Evolutionary conservation across 2,329 filamentous ascomycete genomes (phyloP).

Genomic region (Aspergillus sojae): DNA sequence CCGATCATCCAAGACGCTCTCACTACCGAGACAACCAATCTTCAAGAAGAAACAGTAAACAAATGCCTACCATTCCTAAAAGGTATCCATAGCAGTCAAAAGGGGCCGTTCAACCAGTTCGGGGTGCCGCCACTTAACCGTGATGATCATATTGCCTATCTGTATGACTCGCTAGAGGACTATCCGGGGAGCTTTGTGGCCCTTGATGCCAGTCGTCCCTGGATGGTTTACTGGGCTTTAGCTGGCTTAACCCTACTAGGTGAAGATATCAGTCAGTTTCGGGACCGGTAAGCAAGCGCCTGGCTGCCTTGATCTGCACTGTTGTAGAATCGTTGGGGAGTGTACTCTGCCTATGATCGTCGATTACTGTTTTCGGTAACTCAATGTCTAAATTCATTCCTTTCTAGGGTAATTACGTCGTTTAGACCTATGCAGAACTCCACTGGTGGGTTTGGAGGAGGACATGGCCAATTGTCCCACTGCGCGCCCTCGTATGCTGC

Average conservation of each 20-base stretch:
- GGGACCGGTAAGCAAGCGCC: slow-evolving; percentile 55
- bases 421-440: slow-evolving; percentile 80
- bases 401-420: slow-evolving; percentile 66
- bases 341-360: background rate
- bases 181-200: slow-evolving; percentile 72
- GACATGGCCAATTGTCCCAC: slow-evolving; percentile 88
- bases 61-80: slow-evolving; percentile 70
- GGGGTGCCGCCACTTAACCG: slow-evolving; percentile 77
- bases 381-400: background rate
- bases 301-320: background rate
- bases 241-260: slow-evolving; percentile 75
- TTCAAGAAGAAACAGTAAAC: slow-evolving; percentile 70
- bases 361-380: background rate
- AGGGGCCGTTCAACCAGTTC: slow-evolving; percentile 63
- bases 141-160: slow-evolving; percentile 53
- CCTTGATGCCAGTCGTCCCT: slow-evolving; percentile 85
- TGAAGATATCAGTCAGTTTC: slow-evolving; percentile 68
- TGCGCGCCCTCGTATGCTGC: slow-evolving; percentile 86
- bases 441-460: slow-evolving; percentile 85
- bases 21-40: slow-evolving; percentile 66
- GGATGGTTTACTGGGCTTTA: slow-evolving; percentile 93
- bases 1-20: slow-evolving; percentile 69
- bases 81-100: slow-evolving; percentile 51
- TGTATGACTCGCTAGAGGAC: slow-evolving; percentile 53
- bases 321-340: background rate